Base-by-base conservation (phyloP, 2,329 filamentous ascomycete species). In the Aplosporella prunicola region DNA sequence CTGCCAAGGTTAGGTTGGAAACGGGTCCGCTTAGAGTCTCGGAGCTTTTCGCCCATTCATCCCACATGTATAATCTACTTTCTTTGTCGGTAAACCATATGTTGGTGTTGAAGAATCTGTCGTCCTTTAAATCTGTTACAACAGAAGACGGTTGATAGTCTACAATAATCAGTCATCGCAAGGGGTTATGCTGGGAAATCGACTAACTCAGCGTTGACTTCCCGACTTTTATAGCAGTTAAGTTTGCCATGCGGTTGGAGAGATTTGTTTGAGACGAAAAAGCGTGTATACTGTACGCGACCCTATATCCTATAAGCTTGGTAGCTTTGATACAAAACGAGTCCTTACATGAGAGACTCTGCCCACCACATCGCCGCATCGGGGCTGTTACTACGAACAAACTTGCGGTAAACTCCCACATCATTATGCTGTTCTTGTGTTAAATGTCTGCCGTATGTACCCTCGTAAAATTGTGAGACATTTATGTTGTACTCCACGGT, bases 361-460 rank as follows among this genome's bases (percentile, higher is more conserved):
- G 29, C 29, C 29, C 29, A 32, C 29, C 29, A 32, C 29, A 32
- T 32, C 2, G 29, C 29, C 5, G 29, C 7, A n/a, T 13, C n/a
- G 13, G 9, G 18, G 9, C n/a, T 32, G 7, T 32, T 32, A 20
- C 22, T 32, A 9, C 15, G 16, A 13, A 13, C 9, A 20, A 32
- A 20, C 8, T 20, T 20, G 11, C 18, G 29, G 18, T 20, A 32
- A 32, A 5, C 8, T 32, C 22, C 9, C 22, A 20, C 18, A 11
- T 22, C 11, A 13, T n/a, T 20, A 13, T 20, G 11, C 18, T n/a
- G 5, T 20, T 13, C 29, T 20, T 8, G 18, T 32, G 2, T 32
- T 18, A 13, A 9, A 5, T 7, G 5, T 16, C 9, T 32, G 9
- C n/a, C 16, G 13, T 5, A 18, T 18, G 10, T n/a, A 32, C 11